These are phyloP conservation scores for Monosporascus sp. DNA, from an alignment of 2,329 filamentous ascomycete species.

Conservation along the genomic window DNA sequence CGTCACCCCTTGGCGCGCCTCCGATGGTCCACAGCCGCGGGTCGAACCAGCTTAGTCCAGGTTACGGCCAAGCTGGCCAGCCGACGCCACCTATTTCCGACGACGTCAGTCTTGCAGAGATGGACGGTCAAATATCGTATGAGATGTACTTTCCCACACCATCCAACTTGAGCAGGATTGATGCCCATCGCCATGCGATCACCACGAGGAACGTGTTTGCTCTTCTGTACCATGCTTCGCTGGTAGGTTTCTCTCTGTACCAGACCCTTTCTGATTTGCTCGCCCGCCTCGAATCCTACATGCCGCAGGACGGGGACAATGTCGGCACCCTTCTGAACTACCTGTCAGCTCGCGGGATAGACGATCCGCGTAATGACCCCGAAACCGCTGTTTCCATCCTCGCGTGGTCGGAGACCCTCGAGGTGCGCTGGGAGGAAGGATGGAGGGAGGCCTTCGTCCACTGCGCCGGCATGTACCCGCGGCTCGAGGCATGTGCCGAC, in stretches of 20 bases:
- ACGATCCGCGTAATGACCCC: slow-evolving; percentile 59
- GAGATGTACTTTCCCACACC: slow-evolving; percentile 61
- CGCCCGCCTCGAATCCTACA: slow-evolving; percentile 53
- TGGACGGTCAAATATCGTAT: slow-evolving; percentile 53
- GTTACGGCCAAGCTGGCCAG: slow-evolving; percentile 26
- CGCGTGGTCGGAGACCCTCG: slow-evolving; percentile 60
- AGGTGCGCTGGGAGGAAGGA: slow-evolving; percentile 60
- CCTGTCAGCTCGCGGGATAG: slow-evolving; percentile 52
- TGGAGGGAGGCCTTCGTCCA: slow-evolving; percentile 66
- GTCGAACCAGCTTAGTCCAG: slow-evolving; percentile 19
- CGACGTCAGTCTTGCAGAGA: slow-evolving; percentile 35
- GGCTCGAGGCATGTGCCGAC: slow-evolving; percentile 48
- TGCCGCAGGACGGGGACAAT: slow-evolving; percentile 51
- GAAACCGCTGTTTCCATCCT: slow-evolving; percentile 57
- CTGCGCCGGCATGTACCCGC: slow-evolving; percentile 57
- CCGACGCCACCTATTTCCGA: slow-evolving; percentile 43
- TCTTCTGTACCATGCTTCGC: slow-evolving; percentile 56
- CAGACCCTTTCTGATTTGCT: slow-evolving; percentile 61
- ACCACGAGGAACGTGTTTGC: slow-evolving; percentile 68
- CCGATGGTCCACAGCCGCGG: slow-evolving; percentile 34
- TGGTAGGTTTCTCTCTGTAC: slow-evolving; percentile 60
- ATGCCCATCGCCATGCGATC: slow-evolving; percentile 54
- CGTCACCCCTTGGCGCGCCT: slow-evolving; percentile 38
- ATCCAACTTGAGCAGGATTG: slow-evolving; percentile 39
- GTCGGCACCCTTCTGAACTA: slow-evolving; percentile 58